phyloP scores from a whole-genome alignment of 2,329 filamentous ascomycete genomes.

The Colletotrichum sidae region DNA sequence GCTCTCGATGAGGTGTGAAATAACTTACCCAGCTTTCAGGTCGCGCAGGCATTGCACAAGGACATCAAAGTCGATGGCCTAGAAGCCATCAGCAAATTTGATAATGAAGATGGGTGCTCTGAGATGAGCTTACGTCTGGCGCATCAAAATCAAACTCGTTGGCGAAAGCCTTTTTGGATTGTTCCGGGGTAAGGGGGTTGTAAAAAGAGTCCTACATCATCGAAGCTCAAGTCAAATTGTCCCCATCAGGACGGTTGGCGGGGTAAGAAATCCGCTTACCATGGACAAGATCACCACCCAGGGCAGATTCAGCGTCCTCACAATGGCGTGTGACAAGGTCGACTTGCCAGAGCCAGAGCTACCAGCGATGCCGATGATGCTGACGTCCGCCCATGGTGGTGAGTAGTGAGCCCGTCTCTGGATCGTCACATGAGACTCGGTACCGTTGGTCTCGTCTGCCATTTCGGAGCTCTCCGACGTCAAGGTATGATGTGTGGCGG shows the following conservation, averaged over 20 bases:
- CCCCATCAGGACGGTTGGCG: constrained; percentile 9
- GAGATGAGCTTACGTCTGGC: constrained; percentile 66
- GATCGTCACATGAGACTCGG: constrained; percentile 58
- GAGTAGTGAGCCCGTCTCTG: constrained; percentile 80
- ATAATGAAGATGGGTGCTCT: background rate
- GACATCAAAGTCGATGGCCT: constrained; percentile 93
- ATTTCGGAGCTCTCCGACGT: constrained; percentile 32
- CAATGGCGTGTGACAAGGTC: constrained; percentile 90
- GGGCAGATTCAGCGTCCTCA: constrained; percentile 88
- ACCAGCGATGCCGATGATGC: constrained; percentile 95
- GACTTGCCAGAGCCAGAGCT: constrained; percentile 97
- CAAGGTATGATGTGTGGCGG: constrained; percentile 12
- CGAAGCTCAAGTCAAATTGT: constrained; percentile 10
- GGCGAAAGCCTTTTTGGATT: constrained; percentile 82
- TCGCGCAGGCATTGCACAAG: constrained; percentile 83
- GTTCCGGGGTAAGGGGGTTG: constrained; percentile 83
- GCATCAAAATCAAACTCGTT: constrained; percentile 98
- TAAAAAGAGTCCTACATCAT: constrained; percentile 89
- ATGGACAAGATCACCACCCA: constrained; percentile 99
- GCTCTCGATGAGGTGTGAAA: background rate
- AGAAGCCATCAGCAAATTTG: constrained; percentile 1
- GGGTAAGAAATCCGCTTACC: constrained; percentile 62
- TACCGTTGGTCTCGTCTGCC: constrained; percentile 35
- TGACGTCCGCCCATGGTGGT: constrained; percentile 95
- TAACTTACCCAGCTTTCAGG: constrained; percentile 86